Conservation (phyloP, 495 filamentous ascomycete genomes). For the Hyaloscypha bicolor region DNA sequence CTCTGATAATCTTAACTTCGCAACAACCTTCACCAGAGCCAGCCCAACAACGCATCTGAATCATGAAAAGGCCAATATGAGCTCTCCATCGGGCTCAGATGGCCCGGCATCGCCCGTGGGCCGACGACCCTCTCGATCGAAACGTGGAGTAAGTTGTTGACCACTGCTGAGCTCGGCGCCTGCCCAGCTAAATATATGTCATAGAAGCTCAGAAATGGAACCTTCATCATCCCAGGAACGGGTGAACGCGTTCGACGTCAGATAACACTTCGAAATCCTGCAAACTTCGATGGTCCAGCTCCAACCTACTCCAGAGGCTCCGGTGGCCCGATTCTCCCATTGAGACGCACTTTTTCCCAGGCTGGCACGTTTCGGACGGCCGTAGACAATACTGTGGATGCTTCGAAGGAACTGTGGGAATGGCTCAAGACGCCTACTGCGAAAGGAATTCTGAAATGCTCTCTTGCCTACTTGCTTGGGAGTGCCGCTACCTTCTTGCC, state of each 20-base stretch:
- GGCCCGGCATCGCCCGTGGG: slow-evolving; percentile 26
- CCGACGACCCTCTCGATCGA: slow-evolving; percentile 23
- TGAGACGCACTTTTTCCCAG: slow-evolving; percentile 27
- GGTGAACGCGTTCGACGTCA: slow-evolving; percentile 60
- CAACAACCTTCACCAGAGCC: neutral
- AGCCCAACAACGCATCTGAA: neutral
- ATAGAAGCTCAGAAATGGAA: slow-evolving; percentile 58
- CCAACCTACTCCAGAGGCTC: slow-evolving; percentile 10
- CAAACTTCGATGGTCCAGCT: slow-evolving; percentile 35
- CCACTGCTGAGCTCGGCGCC: neutral
- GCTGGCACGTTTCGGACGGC: slow-evolving; percentile 35
- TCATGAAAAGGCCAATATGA: slow-evolving; percentile 32
- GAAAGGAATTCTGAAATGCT: slow-evolving; percentile 86
- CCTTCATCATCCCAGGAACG: slow-evolving; percentile 60
- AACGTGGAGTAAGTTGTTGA: slow-evolving; percentile 29
- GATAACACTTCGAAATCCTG: slow-evolving; percentile 53
- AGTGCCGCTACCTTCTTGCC: slow-evolving; percentile 86
- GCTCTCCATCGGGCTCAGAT: slow-evolving; percentile 27
- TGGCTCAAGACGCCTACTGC: slow-evolving; percentile 58
- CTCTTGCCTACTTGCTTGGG: slow-evolving; percentile 85
- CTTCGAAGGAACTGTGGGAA: slow-evolving; percentile 35
- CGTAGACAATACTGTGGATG: slow-evolving; percentile 32
- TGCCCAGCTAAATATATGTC: slow-evolving; percentile 10
- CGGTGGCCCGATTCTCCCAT: slow-evolving; percentile 20
- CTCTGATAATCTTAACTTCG: neutral